Evolutionary conservation across 371 early-diverging fungal genomes (phyloP).

Genomic region (Smittium mucronatum): DNA sequence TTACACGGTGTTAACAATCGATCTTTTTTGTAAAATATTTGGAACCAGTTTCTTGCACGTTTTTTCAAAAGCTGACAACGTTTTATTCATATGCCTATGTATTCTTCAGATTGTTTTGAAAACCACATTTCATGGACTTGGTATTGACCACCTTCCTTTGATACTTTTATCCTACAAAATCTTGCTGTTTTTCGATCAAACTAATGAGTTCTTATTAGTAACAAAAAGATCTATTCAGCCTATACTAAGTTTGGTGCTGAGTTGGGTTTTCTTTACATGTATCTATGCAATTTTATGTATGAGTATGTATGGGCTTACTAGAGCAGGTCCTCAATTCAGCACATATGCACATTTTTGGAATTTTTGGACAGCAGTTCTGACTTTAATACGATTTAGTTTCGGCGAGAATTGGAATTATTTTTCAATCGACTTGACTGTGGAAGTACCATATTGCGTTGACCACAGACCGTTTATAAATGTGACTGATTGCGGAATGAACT

Average conservation of each 20-base stretch:
- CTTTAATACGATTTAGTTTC: constrained; percentile 37
- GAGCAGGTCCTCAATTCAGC: constrained; percentile 41
- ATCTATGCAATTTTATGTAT: constrained; percentile 56
- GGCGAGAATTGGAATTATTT: constrained; percentile 61
- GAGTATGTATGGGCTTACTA: constrained; percentile 56
- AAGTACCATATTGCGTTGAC: constrained; percentile 43
- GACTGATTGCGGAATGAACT: constrained; percentile 50
- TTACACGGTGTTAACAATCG: constrained; percentile 25
- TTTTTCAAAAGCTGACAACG: neutral
- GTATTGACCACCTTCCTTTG: neutral
- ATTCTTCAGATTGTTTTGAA: neutral
- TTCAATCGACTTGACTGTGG: constrained; percentile 52
- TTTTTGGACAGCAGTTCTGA: constrained; percentile 42
- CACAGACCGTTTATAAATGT: constrained; percentile 12
- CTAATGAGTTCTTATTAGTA: constrained; percentile 9
- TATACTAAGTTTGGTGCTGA: constrained; percentile 47
- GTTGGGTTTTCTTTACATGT: constrained; percentile 51
- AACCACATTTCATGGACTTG: neutral
- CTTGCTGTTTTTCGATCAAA: constrained; percentile 12
- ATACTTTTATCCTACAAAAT: constrained; percentile 9
- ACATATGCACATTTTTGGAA: constrained; percentile 47
- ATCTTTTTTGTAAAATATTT: constrained; percentile 4
- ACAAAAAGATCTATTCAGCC: constrained; percentile 40
- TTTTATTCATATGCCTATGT: neutral
- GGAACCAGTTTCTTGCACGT: constrained; percentile 3